Conservation (phyloP, 1,139 yeast species). For the Zhuliangozyma parablackwelliae region DNA sequence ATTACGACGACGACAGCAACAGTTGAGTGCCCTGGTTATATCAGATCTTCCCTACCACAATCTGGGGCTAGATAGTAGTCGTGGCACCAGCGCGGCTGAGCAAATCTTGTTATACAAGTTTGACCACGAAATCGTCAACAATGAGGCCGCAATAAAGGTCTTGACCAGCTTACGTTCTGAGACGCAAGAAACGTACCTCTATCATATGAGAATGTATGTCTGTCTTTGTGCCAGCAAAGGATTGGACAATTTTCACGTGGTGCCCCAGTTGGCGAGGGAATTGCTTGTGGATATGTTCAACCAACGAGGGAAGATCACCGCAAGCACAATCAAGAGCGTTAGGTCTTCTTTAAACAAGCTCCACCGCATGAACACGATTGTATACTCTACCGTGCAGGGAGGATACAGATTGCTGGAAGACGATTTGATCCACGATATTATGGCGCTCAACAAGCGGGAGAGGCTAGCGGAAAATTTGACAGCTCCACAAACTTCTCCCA, state of each 20-base stretch:
- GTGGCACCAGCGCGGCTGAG: background rate
- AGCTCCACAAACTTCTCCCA: background rate
- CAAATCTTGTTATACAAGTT: slow-evolving; percentile 6
- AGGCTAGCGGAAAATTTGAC: background rate
- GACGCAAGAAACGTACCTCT: slow-evolving; percentile 8
- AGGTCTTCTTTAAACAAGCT: slow-evolving; percentile 8
- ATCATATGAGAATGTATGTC: slow-evolving; percentile 9
- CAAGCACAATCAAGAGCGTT: slow-evolving; percentile 8
- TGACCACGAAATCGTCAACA: slow-evolving; percentile 7
- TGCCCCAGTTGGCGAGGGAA: slow-evolving; percentile 6
- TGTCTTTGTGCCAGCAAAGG: slow-evolving; percentile 10
- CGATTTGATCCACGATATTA: slow-evolving; percentile 6
- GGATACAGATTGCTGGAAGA: slow-evolving; percentile 7
- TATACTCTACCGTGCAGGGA: slow-evolving; percentile 8
- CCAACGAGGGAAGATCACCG: slow-evolving; percentile 7
- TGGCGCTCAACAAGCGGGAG: background rate
- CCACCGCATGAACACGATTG: slow-evolving; percentile 9
- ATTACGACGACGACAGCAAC: no score
- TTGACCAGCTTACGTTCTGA: slow-evolving; percentile 4
- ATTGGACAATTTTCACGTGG: slow-evolving; percentile 7
- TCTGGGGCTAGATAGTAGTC: no score
- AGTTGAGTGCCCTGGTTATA: no score
- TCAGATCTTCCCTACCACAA: no score
- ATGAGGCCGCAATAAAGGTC: slow-evolving; percentile 5
- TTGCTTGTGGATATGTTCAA: slow-evolving; percentile 5